Evolutionary conservation across 306 rosid species (phyloP), one percentile per base, ranked within the genome.

Genomic region (Cucurbita pepo): DNA sequence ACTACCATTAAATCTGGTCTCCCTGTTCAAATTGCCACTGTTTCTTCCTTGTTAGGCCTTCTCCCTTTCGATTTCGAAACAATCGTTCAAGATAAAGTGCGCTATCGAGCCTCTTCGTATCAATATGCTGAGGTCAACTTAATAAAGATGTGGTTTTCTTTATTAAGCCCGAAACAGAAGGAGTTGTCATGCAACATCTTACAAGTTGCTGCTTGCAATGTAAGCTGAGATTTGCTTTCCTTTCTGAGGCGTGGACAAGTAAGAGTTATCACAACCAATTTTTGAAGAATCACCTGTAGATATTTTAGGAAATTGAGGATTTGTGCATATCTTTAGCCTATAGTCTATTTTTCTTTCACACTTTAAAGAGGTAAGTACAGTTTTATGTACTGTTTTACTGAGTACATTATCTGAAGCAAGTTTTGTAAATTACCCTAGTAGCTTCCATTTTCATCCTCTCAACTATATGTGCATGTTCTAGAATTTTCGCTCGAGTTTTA

Each of bases 71-170:
- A 86, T 83, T 79, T 80, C 77, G 84, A 81, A 75, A 75, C 90
- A 78, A 80, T 90, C 71, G n/a, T 87, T 54, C 86, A 77, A 73
- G 66, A 64, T 38, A 73, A 69, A 56, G 75, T 48, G 45, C 53
- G 66, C 79, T 67, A 73, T 77, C 72, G 82, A 0, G 77, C 57
- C 58, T 38, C 19, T 58, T 63, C 77, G n/a, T 50, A 78, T 65
- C 76, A 74, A n/a, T 78, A 79, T 40, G 81, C 69, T 79, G 77
- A 64, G 4, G 85, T 83, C 47, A 76, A 80, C 67, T 75, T 70
- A 70, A 79, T 90, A 19, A 81, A 85, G 59, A 81, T 74, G 75
- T 93, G 96, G 98, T 87, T 83, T 77, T 82, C 82, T 54, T 78
- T 69, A 66, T 82, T 93, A 76, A 83, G 65, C 78, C 83, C 79